Conservation (phyloP, 75 land plant species). For the Sequoiadendron giganteum region DNA sequence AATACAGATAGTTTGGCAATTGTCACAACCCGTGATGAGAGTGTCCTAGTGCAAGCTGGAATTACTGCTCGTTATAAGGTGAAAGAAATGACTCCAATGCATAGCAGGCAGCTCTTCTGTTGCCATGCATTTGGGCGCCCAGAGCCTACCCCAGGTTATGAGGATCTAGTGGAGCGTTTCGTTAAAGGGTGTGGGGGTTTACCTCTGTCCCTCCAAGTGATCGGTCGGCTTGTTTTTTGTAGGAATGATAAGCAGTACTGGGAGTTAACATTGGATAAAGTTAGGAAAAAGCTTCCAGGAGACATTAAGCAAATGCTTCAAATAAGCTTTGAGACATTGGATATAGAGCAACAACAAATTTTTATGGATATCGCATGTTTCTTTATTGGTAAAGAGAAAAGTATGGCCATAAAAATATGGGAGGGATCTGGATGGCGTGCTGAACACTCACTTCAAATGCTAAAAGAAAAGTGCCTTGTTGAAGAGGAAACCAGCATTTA, state of each 20-base stretch:
- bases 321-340: no score
- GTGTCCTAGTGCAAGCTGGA: background rate
- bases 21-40: background rate
- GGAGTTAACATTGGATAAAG: background rate
- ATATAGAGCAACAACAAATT: no score
- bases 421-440: no score
- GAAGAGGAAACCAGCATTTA: no score
- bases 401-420: no score
- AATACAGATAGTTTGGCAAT: background rate
- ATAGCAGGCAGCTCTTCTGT: background rate
- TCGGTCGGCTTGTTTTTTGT: background rate
- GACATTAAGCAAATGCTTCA: no score
- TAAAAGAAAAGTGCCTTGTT: no score
- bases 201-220: background rate
- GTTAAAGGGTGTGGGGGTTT: background rate
- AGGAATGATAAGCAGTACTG: background rate
- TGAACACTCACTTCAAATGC: no score
- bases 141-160: background rate
- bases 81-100: background rate
- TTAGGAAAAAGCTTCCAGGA: background rate
- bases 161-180: background rate
- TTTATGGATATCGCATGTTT: no score
- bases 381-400: no score
- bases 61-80: background rate
- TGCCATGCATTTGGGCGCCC: background rate